These are phyloP conservation scores for Naganishia onofrii DNA, from an alignment of 768 basidiomycete species.

Conservation along the genomic window DNA sequence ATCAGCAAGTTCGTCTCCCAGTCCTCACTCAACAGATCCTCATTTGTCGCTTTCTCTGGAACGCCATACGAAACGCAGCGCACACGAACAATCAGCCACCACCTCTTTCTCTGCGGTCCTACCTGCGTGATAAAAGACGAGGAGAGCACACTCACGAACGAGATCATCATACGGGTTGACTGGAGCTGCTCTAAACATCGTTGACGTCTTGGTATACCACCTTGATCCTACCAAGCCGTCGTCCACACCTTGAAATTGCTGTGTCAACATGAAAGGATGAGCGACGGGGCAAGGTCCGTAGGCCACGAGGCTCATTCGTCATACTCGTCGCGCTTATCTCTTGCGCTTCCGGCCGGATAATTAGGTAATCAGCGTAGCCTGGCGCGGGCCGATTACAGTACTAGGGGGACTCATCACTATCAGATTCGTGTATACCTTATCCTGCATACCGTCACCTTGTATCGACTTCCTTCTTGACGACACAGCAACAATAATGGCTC, in stretches of 20 bases:
- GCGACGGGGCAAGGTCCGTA: too few relatives aligned
- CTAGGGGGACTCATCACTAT: background rate
- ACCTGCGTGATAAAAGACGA: too few relatives aligned
- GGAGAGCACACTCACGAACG: conserved; percentile 64
- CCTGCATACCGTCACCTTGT: too few relatives aligned
- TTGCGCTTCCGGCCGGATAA: background rate
- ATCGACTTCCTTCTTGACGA: background rate
- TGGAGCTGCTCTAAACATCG: conserved; percentile 71
- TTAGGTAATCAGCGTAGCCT: background rate
- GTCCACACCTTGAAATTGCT: too few relatives aligned
- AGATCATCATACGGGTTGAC: conserved; percentile 84
- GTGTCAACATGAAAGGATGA: too few relatives aligned
- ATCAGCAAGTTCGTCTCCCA: conserved; percentile 92
- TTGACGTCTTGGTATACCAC: background rate
- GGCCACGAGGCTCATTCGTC: background rate
- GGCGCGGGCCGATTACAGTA: background rate
- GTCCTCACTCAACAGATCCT: conserved; percentile 89
- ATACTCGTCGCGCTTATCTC: background rate
- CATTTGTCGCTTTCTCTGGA: conserved; percentile 91
- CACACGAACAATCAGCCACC: too few relatives aligned
- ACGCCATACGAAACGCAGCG: too few relatives aligned
- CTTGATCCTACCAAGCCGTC: background rate
- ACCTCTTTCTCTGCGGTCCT: too few relatives aligned
- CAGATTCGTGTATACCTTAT: background rate
- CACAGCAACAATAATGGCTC: conserved; percentile 23